Percentiles rank a stretch among this genome's conserved stretches.
Evolutionary conservation across 2,329 filamentous ascomycete genomes (phyloP).

Genomic region (Stachybotrys echinatus): DNA sequence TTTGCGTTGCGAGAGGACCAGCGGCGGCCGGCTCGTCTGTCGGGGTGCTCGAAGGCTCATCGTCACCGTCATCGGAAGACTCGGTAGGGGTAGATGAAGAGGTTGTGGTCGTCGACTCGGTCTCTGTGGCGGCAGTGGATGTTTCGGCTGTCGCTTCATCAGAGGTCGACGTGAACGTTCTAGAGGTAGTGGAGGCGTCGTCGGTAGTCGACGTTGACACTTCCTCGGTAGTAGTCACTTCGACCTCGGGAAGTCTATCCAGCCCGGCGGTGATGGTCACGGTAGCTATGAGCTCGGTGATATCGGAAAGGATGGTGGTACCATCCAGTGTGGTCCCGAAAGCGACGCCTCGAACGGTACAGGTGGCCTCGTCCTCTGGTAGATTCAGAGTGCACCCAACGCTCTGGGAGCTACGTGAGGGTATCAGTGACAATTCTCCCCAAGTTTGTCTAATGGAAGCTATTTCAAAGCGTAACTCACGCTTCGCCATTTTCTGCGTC

Average conservation of each 20-base stretch:
- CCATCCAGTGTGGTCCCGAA: background rate
- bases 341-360: constrained; percentile 7
- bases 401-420: constrained; percentile 10
- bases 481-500: background rate
- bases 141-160: background rate
- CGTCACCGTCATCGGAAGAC: too few relatives aligned
- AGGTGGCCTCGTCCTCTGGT: constrained; percentile 15
- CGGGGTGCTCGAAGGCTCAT: constrained; percentile 9
- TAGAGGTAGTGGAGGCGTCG: background rate
- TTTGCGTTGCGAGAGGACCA: constrained; percentile 24
- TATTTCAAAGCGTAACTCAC: background rate
- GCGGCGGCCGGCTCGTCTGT: constrained; percentile 21
- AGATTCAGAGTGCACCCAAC: constrained; percentile 18
- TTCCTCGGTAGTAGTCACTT: background rate
- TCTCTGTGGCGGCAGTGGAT: background rate
- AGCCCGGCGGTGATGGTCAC: constrained; percentile 27
- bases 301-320: background rate
- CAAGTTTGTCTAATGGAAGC: background rate
- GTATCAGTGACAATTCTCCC: background rate
- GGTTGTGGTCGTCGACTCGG: background rate
- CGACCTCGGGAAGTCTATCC: background rate
- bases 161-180: background rate
- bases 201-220: constrained; percentile 4
- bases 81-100: background rate
- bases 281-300: constrained; percentile 12